A percentile compares a stretch with the other conserved stretches of the same genome.
phyloP scores from a whole-genome alignment of 371 early-diverging fungal species.

The Mycotypha africana region DNA sequence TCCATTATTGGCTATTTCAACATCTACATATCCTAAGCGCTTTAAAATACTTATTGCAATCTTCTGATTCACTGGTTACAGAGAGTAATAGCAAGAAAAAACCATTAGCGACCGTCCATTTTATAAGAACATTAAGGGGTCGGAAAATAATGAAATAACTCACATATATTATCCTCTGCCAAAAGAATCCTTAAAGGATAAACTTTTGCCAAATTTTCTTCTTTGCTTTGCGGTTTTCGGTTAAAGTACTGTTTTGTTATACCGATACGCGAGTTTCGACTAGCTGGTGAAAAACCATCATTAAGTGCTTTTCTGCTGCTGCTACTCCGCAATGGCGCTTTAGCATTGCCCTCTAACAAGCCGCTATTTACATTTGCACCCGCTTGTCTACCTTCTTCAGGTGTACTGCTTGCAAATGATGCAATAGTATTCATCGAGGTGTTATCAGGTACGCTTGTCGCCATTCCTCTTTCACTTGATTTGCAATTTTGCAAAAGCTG shows the following conservation, averaged over 20 bases:
- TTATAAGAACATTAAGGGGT: too few relatives aligned
- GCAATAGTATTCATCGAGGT: too few relatives aligned
- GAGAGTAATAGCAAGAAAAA: background rate
- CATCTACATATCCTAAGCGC: constrained; percentile 49
- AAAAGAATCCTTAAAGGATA: constrained; percentile 38
- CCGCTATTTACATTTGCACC: too few relatives aligned
- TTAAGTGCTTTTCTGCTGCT: constrained; percentile 11
- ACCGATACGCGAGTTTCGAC: constrained; percentile 14
- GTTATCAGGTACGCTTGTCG: too few relatives aligned
- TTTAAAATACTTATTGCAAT: constrained; percentile 53
- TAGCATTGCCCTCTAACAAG: too few relatives aligned
- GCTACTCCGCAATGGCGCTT: too few relatives aligned
- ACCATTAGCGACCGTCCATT: background rate
- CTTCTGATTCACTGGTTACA: constrained; percentile 47
- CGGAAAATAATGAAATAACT: too few relatives aligned
- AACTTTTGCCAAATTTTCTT: constrained; percentile 33
- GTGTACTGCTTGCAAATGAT: too few relatives aligned
- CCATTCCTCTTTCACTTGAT: too few relatives aligned
- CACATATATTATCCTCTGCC: constrained; percentile 49
- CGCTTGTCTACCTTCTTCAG: too few relatives aligned
- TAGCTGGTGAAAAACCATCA: constrained; percentile 17
- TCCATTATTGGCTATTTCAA: constrained; percentile 51
- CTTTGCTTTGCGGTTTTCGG: constrained; percentile 22
- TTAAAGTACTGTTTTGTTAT: constrained; percentile 22
- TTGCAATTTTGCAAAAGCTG: too few relatives aligned